Conservation (phyloP, 2,329 filamentous ascomycete species). For the Ampelomyces quisqualis region DNA sequence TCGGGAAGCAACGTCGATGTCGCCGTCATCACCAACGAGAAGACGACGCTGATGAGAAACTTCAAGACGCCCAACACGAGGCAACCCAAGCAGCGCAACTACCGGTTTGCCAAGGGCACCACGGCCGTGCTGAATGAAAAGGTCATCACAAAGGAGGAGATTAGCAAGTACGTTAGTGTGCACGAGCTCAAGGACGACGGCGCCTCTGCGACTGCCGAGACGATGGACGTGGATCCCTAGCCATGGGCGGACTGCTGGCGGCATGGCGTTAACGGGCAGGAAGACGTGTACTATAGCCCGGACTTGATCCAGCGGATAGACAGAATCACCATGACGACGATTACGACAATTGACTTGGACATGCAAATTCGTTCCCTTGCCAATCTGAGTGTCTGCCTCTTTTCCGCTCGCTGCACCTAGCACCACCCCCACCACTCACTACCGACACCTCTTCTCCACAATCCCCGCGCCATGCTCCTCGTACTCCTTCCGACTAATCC, state of each 20-base stretch:
- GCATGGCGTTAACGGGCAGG: constrained; percentile 17
- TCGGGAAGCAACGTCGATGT: constrained; percentile 98
- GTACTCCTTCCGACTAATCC: constrained; percentile 97
- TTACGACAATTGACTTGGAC: constrained; percentile 1
- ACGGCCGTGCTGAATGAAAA: constrained; percentile 95
- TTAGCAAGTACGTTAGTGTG: constrained; percentile 90
- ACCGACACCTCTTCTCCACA: constrained; percentile 97
- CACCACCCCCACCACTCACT: background rate
- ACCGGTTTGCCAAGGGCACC: constrained; percentile 86
- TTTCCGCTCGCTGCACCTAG: too few species aligned
- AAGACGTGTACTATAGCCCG: constrained; percentile 24
- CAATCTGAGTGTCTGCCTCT: too few species aligned
- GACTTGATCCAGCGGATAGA: constrained; percentile 9
- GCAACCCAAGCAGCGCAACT: constrained; percentile 87
- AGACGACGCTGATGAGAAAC: constrained; percentile 90
- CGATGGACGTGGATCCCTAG: constrained; percentile 63
- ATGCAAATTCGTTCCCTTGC: too few species aligned
- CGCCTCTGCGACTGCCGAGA: constrained; percentile 60
- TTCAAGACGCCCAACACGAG: constrained; percentile 92
- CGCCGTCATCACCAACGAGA: constrained; percentile 90
- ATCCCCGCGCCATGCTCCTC: constrained; percentile 90
- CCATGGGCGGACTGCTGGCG: background rate
- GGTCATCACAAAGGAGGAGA: constrained; percentile 89
- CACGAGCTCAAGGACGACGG: constrained; percentile 75
- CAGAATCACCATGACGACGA: constrained; percentile 20